Conservation (phyloP, 1,139 yeast species). For the Hyphopichia burtonii region DNA sequence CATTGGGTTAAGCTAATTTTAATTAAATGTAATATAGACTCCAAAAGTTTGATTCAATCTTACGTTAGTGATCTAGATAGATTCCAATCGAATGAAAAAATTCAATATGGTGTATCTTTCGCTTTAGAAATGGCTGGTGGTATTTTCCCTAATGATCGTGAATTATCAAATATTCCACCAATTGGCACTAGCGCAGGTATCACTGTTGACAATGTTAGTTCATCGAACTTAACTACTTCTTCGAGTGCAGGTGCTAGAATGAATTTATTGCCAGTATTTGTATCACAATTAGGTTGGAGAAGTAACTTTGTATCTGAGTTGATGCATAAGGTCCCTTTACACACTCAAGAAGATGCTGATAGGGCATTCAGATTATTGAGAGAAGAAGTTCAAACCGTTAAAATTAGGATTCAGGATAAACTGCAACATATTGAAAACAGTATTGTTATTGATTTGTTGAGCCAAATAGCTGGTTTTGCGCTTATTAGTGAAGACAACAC, state of each 20-base stretch:
- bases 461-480: slow-evolving; percentile 49
- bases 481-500: slow-evolving; percentile 43
- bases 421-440: slow-evolving; percentile 16
- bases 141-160: slow-evolving; percentile 64
- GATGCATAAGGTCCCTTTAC: slow-evolving; percentile 33
- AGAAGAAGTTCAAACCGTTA: slow-evolving; percentile 10
- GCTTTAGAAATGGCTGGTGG: slow-evolving; percentile 87
- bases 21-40: slow-evolving; percentile 62
- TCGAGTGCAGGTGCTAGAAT: slow-evolving; percentile 21
- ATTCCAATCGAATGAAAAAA: slow-evolving; percentile 28
- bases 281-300: slow-evolving; percentile 80
- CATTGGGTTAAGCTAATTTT: slow-evolving; percentile 64
- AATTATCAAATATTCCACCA: slow-evolving; percentile 32
- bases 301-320: slow-evolving; percentile 47
- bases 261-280: slow-evolving; percentile 68
- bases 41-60: slow-evolving; percentile 73
- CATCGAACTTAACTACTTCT: slow-evolving; percentile 2
- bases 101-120: slow-evolving; percentile 81
- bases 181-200: slow-evolving; percentile 9
- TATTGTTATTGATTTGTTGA: slow-evolving; percentile 45
- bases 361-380: slow-evolving; percentile 25
- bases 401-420: slow-evolving; percentile 7
- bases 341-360: slow-evolving; percentile 29
- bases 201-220: slow-evolving; percentile 13
- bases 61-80: slow-evolving; percentile 58